Evolutionary conservation across 2,329 filamentous ascomycete genomes (phyloP), one percentile per base, ranked within the genome.

Genomic region (Balansia obtecta): DNA sequence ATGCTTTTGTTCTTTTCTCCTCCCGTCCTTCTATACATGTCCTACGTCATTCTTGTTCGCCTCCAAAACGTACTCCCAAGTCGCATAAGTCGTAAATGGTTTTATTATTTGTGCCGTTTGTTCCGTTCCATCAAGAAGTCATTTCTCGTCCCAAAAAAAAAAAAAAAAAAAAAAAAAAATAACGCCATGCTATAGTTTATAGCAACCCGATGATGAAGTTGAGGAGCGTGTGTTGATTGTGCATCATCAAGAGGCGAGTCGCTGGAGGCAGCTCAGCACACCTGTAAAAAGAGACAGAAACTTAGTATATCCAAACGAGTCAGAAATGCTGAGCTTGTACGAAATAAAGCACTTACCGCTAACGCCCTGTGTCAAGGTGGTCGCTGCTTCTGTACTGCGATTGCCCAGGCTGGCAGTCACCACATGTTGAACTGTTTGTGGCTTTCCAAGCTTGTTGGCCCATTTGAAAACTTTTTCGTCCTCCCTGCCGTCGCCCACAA

Each of bases 381-480:
- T 82, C 45, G 80, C 82, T 8, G 91, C 91, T 65, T 95, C 86
- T 0, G 91, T 96, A 67, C 90, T 96, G 55, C 89, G 79, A 61
- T 78, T 86, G 47, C 90, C 89, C 37, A 97, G 72, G 56, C 87
- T 94, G 20, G 95, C 89, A 2, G 90, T 95, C 54, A 85, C 82
- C 4, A 93, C 86, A 50, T 88, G 75, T 46, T 81, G 69, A 42
- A 89, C 75, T 2, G 70, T 68, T 16, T 76, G 75, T 9, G 76
- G 69, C 3, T 76, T 73, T 20, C 75, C 74, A 11, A 95, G 70
- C 46, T 80, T 75, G 68, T 96, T 95, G 16, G 91, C 93, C 91
- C 93, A 97, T 54, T 83, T 83, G 71, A 95, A 97, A 18, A 95
- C 85, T 58, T 88, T 85, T 63, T 97, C 91, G 57, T 97, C 93